Conservation (phyloP, 2,329 filamentous ascomycete species). For the Drechslerella coelobrocha region DNA sequence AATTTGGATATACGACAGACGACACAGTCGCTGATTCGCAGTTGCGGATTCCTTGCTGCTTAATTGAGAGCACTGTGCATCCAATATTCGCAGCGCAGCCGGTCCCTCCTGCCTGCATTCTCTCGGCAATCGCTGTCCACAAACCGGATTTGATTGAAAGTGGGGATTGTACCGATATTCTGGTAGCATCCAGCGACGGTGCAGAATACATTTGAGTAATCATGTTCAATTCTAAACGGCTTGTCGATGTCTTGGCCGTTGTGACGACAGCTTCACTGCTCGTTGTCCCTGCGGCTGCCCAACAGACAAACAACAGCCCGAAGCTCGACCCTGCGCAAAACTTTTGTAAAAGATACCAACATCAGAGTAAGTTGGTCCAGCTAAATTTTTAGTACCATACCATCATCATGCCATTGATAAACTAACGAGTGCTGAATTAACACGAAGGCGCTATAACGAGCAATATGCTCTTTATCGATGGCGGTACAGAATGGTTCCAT, state of each 20-base stretch:
- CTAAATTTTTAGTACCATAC: neutral
- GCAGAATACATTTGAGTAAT: constrained; percentile 3
- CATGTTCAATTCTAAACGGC: constrained; percentile 25
- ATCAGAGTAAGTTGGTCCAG: constrained; percentile 31
- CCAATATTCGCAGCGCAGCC: neutral
- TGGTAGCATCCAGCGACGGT: neutral
- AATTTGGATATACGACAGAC: constrained; percentile 22
- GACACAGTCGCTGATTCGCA: constrained; percentile 12
- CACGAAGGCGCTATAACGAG: constrained; percentile 21
- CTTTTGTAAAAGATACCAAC: constrained; percentile 47
- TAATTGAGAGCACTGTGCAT: neutral
- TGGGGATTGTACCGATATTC: neutral
- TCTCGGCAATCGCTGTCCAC: neutral
- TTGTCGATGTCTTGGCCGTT: constrained; percentile 22
- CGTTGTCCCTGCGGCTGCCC: constrained; percentile 26
- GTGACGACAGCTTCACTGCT: constrained; percentile 39
- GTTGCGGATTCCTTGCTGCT: constrained; percentile 29
- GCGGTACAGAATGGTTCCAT: constrained; percentile 43
- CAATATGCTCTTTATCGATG: constrained; percentile 42
- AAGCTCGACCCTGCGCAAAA: constrained; percentile 35
- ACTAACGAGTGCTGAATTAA: constrained; percentile 3
- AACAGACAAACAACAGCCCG: constrained; percentile 19
- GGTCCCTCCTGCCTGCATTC: neutral
- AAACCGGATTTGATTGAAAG: neutral
- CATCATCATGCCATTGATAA: neutral